A percentile compares a stretch with the other conserved stretches of the same genome.
Conservation (phyloP, 192 early-diverging fungal species). For the Backusella australiensis region DNA sequence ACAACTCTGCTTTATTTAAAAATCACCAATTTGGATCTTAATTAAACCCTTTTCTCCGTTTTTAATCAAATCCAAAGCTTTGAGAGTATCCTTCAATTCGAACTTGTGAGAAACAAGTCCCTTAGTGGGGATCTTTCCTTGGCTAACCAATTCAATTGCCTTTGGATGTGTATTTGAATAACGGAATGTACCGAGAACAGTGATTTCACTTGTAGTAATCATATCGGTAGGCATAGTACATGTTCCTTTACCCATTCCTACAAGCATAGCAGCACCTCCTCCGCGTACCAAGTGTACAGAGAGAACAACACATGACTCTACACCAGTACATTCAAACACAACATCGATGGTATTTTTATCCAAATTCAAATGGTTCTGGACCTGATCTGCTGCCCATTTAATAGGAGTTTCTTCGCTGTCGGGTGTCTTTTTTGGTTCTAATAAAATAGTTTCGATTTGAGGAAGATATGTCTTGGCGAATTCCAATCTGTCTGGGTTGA, state of each 20-base stretch:
- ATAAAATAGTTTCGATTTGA: neutral
- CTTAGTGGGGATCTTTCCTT: slow-evolving; percentile 23
- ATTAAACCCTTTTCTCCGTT: slow-evolving; percentile 27
- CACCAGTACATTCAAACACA: slow-evolving; percentile 34
- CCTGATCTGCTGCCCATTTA: neutral
- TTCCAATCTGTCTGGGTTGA: slow-evolving; percentile 24
- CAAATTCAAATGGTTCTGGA: neutral
- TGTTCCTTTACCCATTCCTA: slow-evolving; percentile 27
- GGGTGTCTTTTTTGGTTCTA: neutral
- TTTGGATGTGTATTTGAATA: slow-evolving; percentile 30
- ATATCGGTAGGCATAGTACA: slow-evolving; percentile 16
- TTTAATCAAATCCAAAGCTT: slow-evolving; percentile 30
- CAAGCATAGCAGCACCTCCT: slow-evolving; percentile 30
- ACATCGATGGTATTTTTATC: slow-evolving; percentile 14
- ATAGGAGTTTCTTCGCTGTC: neutral
- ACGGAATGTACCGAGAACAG: slow-evolving; percentile 25
- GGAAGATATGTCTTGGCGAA: slow-evolving; percentile 31
- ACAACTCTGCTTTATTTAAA: slow-evolving; percentile 9
- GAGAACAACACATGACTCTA: slow-evolving; percentile 29
- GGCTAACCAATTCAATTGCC: slow-evolving; percentile 28
- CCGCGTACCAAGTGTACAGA: slow-evolving; percentile 16
- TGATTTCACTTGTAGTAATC: slow-evolving; percentile 28
- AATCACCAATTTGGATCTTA: slow-evolving; percentile 35
- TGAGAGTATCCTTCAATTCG: slow-evolving; percentile 18
- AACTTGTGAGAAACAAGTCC: slow-evolving; percentile 30